Evolutionary conservation across 257 asterid species (phyloP).

Genomic region (Avicennia marina): DNA sequence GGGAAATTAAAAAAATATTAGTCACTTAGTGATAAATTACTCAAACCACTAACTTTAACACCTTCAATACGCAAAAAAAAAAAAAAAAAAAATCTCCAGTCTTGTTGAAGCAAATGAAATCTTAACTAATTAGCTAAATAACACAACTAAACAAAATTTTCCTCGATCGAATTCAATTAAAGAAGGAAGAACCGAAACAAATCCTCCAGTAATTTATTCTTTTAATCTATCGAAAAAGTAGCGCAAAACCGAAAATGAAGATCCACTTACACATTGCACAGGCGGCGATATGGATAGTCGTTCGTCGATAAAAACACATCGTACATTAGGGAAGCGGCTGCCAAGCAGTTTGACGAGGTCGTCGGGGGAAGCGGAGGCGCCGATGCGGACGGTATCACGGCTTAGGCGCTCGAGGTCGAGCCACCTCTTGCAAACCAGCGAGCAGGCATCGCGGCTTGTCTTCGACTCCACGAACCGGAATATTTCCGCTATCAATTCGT

Average conservation of each 20-base stretch:
- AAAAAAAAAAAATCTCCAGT: background rate
- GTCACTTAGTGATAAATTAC: too few species aligned
- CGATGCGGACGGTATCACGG: conserved; percentile 65
- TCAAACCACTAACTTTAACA: too few species aligned
- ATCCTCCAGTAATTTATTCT: conserved; percentile 8
- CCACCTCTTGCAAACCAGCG: conserved; percentile 90
- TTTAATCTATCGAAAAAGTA: background rate
- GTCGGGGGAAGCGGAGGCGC: conserved; percentile 66
- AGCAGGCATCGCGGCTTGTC: conserved; percentile 57
- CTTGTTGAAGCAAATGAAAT: background rate
- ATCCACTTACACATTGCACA: conserved; percentile 42
- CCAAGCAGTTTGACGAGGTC: conserved; percentile 44
- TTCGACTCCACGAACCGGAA: conserved; percentile 52
- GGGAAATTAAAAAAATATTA: too few species aligned
- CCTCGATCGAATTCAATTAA: background rate
- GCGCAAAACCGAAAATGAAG: background rate
- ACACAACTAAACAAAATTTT: background rate
- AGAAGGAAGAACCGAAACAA: background rate
- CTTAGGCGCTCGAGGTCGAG: conserved; percentile 74
- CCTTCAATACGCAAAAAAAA: background rate
- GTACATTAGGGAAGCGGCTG: conserved; percentile 42
- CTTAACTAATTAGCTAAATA: conserved; percentile 9
- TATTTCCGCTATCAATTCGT: conserved; percentile 64
- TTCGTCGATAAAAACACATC: conserved; percentile 49
- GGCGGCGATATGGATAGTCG: conserved; percentile 51